Evolutionary conservation across 805 yeast species (phyloP).

Genomic region (Kuraishia borneana): DNA sequence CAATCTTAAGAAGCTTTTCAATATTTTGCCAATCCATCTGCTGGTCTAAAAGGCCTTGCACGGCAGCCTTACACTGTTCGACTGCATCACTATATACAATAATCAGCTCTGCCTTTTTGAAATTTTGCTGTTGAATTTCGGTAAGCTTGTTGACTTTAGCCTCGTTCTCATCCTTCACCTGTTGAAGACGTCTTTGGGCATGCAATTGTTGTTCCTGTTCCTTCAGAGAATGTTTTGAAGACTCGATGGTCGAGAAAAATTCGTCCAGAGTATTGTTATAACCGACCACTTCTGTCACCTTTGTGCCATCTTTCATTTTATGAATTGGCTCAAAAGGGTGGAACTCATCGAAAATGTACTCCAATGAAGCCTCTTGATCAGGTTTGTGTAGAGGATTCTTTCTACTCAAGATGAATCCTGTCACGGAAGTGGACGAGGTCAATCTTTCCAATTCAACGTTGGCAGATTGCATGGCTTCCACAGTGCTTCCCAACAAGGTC

Average conservation of each 20-base stretch:
- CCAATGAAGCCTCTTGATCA: slow-evolving; percentile 17
- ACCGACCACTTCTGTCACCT: slow-evolving; percentile 39
- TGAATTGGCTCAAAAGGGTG: slow-evolving; percentile 39
- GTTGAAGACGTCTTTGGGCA: slow-evolving; percentile 63
- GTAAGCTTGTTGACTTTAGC: slow-evolving; percentile 57
- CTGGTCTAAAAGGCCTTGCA: slow-evolving; percentile 58
- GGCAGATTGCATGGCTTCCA: slow-evolving; percentile 33
- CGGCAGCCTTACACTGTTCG: slow-evolving; percentile 58
- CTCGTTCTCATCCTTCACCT: slow-evolving; percentile 64
- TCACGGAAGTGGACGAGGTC: slow-evolving; percentile 19
- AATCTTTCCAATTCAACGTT: slow-evolving; percentile 30
- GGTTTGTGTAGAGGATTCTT: slow-evolving; percentile 40
- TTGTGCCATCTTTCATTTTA: slow-evolving; percentile 15
- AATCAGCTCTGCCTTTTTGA: slow-evolving; percentile 61
- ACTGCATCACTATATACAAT: slow-evolving; percentile 59
- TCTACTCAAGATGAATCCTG: slow-evolving; percentile 57
- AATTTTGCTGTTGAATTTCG: slow-evolving; percentile 51
- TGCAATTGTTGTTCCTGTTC: slow-evolving; percentile 68
- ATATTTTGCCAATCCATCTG: slow-evolving; percentile 94
- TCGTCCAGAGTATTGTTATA: slow-evolving; percentile 76
- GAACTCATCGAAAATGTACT: slow-evolving; percentile 39
- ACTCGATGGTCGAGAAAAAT: slow-evolving; percentile 78
- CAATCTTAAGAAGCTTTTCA: slow-evolving; percentile 60
- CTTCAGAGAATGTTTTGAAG: slow-evolving; percentile 63
- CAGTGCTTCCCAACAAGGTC: slow-evolving; percentile 18